Percentiles rank a stretch among this genome's conserved stretches.
Conservation (phyloP, 371 early-diverging fungal genomes). For the Syncephalastrum contaminatum region DNA sequence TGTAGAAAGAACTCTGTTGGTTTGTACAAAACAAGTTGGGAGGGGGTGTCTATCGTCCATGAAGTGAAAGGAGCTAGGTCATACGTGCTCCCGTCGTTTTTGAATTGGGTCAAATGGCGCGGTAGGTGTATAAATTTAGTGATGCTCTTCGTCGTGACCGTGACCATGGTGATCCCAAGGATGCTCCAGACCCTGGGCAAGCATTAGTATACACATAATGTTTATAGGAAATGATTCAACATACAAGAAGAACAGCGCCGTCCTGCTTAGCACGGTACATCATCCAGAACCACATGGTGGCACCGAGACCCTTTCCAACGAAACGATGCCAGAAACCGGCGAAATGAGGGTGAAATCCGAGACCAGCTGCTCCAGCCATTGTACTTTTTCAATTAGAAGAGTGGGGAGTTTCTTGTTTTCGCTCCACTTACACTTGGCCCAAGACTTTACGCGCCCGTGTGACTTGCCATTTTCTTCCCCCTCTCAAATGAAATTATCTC, state of each 20-base stretch:
- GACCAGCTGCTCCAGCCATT: constrained; percentile 47
- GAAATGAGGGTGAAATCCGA: constrained; percentile 53
- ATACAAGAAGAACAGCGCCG: constrained; percentile 73
- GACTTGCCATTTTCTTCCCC: no score
- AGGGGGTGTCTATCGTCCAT: no score
- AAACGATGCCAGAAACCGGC: constrained; percentile 50
- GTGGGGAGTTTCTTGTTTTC: constrained; percentile 13
- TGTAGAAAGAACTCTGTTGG: no score
- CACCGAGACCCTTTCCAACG: constrained; percentile 60
- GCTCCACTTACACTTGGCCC: no score
- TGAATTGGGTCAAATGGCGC: no score
- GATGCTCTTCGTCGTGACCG: constrained; percentile 52
- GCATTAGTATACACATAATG: not conserved
- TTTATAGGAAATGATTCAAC: constrained; percentile 12
- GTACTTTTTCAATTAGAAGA: constrained; percentile 1
- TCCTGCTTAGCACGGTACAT: constrained; percentile 86
- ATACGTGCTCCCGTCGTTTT: no score
- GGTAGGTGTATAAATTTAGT: constrained; percentile 25
- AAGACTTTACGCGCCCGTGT: no score
- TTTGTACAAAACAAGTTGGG: no score
- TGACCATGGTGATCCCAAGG: constrained; percentile 71
- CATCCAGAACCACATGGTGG: constrained; percentile 86
- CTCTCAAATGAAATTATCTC: no score
- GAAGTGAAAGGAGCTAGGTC: no score
- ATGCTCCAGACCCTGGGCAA: constrained; percentile 62